Base-by-base conservation (phyloP, 768 basidiomycete species). In the Solioccasus polychromus region DNA sequence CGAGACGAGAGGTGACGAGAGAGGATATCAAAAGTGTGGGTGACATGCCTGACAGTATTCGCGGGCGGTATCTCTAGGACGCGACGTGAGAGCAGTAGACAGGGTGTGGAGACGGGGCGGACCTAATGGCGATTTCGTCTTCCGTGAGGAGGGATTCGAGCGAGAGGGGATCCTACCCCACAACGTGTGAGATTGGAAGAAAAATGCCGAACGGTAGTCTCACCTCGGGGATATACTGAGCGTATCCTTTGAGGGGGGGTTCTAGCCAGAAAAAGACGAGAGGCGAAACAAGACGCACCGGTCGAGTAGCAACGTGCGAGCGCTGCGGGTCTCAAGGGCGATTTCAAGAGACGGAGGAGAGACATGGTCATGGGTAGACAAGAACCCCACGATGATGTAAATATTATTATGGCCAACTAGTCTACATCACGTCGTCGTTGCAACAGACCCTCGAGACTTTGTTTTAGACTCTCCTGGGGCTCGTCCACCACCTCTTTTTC, bases 41-140 rank as follows among this genome's bases (percentile, higher is more conserved):
- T n/a, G 15, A 62, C 77, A 57, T 64, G 73, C 90, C 75, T 90
- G 88, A 58, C 87, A 92, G 59, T 90, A 93, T 35, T 75, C 72
- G 23, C 75, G 78, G 3, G 91, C 87, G 7, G 85, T 85, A 57
- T 94, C 85, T 19, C 93, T 92, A 51, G n/a, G 6, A 18, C 22
- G n/a, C 32, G 35, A 22, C 23, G 17, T 9, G 17, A 46, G 32
- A 44, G 48, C 23, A 47, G 40, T 35, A 42, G 35, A 42, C 29
- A 26, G 25, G 18, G 12, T 22, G 15, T 10, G 35, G 24, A 15
- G 46, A 54, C 74, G 35, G 31, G 4, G 34, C 52, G 20, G 48
- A 92, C 93, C 92, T 80, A 55, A 96, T 86, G 12, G 88, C 86
- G 53, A 80, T 75, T 68, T 98, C 95, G 29, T 96, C 95, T 41